Evolutionary conservation across 106 monocot species (phyloP).

Genomic region (Amphibolis antarctica): DNA sequence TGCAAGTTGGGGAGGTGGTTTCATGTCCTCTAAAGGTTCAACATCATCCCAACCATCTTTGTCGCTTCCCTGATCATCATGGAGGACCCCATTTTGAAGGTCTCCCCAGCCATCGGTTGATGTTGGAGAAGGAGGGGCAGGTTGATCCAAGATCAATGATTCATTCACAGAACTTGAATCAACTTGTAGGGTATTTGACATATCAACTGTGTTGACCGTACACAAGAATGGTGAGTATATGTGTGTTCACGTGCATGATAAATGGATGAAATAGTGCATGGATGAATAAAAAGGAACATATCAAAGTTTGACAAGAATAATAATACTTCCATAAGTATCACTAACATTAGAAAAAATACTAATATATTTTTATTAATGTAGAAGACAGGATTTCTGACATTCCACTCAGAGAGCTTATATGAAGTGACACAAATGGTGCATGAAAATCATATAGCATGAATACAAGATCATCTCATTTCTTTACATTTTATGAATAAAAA

Average conservation of each 20-base stretch:
- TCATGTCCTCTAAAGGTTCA: conserved; percentile 67
- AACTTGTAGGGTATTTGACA: conserved; percentile 7
- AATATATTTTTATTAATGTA: too few species aligned
- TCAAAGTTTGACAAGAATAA: too few species aligned
- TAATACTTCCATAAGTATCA: too few species aligned
- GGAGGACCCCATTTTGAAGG: conserved; percentile 36
- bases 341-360: background rate
- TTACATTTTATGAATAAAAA: too few species aligned
- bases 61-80: conserved; percentile 48
- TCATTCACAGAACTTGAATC: conserved; percentile 24
- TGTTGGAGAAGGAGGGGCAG: conserved; percentile 57
- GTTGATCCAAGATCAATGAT: conserved; percentile 40
- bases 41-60: conserved; percentile 96
- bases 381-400: too few species aligned
- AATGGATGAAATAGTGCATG: too few species aligned
- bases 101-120: conserved; percentile 91
- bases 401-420: too few species aligned
- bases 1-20: conserved; percentile 32
- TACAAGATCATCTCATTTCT: too few species aligned
- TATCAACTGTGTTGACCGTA: background rate
- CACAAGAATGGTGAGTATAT: too few species aligned
- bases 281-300: background rate
- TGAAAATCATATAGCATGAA: too few species aligned
- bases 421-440: too few species aligned
- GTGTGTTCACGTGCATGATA: too few species aligned